Evolutionary conservation across 2,329 filamentous ascomycete species (phyloP).

Genomic region (Colletotrichum camelliae): DNA sequence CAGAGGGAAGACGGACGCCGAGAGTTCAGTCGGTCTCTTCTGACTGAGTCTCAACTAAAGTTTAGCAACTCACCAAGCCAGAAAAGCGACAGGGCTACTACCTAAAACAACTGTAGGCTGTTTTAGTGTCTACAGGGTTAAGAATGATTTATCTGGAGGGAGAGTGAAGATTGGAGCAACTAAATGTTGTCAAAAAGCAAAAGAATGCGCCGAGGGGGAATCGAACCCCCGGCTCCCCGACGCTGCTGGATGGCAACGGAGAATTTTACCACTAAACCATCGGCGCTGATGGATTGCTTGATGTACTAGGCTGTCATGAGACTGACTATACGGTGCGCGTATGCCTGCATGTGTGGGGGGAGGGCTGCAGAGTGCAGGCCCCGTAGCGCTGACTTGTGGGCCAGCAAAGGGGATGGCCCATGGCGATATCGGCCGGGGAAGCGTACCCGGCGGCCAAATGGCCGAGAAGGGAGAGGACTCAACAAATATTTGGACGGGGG

Average conservation of each 20-base stretch:
- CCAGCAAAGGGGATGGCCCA: not conserved
- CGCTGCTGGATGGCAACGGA: not conserved
- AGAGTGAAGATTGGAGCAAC: too few species aligned
- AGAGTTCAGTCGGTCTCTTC: too few species aligned
- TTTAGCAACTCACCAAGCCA: too few species aligned
- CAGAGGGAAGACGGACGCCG: too few species aligned
- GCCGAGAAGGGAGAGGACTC: not conserved
- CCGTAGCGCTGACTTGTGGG: not conserved
- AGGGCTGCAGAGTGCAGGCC: not conserved
- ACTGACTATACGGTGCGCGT: not conserved
- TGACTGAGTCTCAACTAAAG: too few species aligned
- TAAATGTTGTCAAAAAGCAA: not conserved
- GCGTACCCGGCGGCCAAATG: not conserved
- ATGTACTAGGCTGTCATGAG: rapidly evolving
- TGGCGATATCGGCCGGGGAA: not conserved
- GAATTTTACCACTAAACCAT: not conserved
- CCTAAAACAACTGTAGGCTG: too few species aligned
- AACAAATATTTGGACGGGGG: not conserved
- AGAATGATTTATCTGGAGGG: too few species aligned
- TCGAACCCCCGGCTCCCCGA: not conserved
- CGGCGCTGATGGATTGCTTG: not conserved
- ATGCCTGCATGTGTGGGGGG: not conserved
- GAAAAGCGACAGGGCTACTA: too few species aligned
- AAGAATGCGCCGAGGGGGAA: not conserved
- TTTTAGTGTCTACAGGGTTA: too few species aligned